A percentile compares a stretch with the other conserved stretches of the same genome.
phyloP scores from a whole-genome alignment of 371 early-diverging fungal genomes.

The Mucor plumbeus region DNA sequence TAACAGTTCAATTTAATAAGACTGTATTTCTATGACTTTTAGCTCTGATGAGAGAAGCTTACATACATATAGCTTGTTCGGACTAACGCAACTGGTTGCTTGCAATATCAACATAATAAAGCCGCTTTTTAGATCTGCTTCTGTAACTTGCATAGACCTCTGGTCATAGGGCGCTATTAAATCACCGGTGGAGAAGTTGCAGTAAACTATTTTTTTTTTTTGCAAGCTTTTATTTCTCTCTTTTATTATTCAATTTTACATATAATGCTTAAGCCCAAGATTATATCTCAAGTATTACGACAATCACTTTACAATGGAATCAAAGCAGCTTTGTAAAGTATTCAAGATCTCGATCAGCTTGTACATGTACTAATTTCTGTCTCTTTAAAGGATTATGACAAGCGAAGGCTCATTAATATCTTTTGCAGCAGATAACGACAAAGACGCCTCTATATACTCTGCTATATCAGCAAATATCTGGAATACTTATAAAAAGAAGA shows the following conservation, averaged over 20 bases:
- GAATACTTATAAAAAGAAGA: constrained; percentile 73
- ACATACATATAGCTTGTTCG: too few relatives aligned
- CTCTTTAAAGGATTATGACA: constrained; percentile 63
- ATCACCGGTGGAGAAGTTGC: neutral
- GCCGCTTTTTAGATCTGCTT: too few relatives aligned
- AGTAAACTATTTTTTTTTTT: neutral
- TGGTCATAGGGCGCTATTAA: neutral
- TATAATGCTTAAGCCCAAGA: constrained; percentile 71
- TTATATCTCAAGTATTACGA: constrained; percentile 69
- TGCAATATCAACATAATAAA: too few relatives aligned
- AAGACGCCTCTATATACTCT: constrained; percentile 69
- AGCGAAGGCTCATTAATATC: constrained; percentile 76
- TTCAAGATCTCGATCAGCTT: neutral
- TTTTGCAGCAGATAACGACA: constrained; percentile 69
- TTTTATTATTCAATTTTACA: neutral
- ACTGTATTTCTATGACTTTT: too few relatives aligned
- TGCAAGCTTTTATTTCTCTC: neutral
- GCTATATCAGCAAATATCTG: constrained; percentile 83
- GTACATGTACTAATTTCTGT: neutral
- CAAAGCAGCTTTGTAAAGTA: constrained; percentile 66
- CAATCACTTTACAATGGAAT: constrained; percentile 71
- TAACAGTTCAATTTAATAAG: too few relatives aligned
- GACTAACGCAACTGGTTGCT: too few relatives aligned
- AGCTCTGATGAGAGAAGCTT: too few relatives aligned
- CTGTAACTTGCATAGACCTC: too few relatives aligned